phyloP scores from a whole-genome alignment of 768 basidiomycete species.

The Mycena venus region DNA sequence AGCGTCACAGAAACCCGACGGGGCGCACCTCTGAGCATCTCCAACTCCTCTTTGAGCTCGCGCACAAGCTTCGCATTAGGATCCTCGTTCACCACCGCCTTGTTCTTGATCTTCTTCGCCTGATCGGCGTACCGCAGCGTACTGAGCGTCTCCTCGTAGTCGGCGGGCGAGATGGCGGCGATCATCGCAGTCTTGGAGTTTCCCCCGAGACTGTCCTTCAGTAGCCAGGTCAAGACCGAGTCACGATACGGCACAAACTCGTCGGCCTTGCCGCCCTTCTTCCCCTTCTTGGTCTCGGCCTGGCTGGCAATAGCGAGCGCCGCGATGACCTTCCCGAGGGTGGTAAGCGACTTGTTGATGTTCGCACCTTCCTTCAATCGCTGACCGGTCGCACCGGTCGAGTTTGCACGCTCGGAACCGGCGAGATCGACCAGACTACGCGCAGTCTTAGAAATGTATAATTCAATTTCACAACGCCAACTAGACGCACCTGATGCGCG shows the following conservation, averaged over 20 bases:
- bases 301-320: slow-evolving; percentile 83
- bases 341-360: slow-evolving; percentile 98
- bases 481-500: slow-evolving; percentile 85
- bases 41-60: slow-evolving; percentile 98
- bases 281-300: slow-evolving; percentile 80
- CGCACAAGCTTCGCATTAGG: slow-evolving; percentile 99
- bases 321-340: slow-evolving; percentile 97
- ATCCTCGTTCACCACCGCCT: slow-evolving; percentile 99
- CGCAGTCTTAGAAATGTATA: not conserved
- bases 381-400: slow-evolving; percentile 96
- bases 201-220: slow-evolving; percentile 97
- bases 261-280: slow-evolving; percentile 89
- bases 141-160: slow-evolving; percentile 97
- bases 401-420: slow-evolving; percentile 96
- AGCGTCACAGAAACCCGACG: slow-evolving; percentile 37
- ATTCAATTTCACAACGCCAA: slow-evolving; percentile 11
- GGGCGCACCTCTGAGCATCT: slow-evolving; percentile 83
- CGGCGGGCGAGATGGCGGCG: slow-evolving; percentile 97
- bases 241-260: slow-evolving; percentile 98
- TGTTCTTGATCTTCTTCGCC: slow-evolving; percentile 99
- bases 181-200: slow-evolving; percentile 99
- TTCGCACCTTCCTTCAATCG: slow-evolving; percentile 98
- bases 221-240: slow-evolving; percentile 98
- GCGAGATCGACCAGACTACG: slow-evolving; percentile 93
- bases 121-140: slow-evolving; percentile 98